These are phyloP conservation scores for Emmonsia crescens DNA, from an alignment of 2,329 filamentous ascomycete species.

Conservation along the genomic window DNA sequence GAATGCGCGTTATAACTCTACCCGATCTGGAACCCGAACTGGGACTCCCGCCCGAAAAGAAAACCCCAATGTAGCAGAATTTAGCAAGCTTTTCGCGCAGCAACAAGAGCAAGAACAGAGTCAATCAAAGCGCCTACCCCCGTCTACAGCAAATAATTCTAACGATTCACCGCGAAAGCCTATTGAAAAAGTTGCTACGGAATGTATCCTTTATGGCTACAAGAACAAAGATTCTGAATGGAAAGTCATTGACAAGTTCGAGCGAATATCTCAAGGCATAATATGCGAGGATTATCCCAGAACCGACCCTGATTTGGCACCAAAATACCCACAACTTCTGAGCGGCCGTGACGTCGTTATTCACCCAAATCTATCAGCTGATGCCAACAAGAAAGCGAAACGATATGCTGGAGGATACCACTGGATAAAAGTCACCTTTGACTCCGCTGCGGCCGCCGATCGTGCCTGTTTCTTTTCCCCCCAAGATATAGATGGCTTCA, in stretches of 20 bases:
- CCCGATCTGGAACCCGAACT: constrained; percentile 45
- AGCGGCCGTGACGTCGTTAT: constrained; percentile 62
- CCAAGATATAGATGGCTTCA: constrained; percentile 57
- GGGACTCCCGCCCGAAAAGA: constrained; percentile 49
- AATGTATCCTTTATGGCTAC: constrained; percentile 80
- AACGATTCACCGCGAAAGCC: constrained; percentile 29
- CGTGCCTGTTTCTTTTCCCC: constrained; percentile 59
- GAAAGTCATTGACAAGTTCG: constrained; percentile 80
- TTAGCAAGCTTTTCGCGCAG: constrained; percentile 34
- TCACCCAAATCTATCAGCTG: constrained; percentile 54
- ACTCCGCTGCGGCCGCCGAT: constrained; percentile 60
- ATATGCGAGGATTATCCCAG: constrained; percentile 92
- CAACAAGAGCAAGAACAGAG: constrained; percentile 35
- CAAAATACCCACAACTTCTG: constrained; percentile 61
- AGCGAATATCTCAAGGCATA: constrained; percentile 64
- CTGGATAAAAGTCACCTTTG: constrained; percentile 84
- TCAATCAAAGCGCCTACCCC: constrained; percentile 21
- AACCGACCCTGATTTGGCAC: constrained; percentile 60
- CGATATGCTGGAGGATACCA: constrained; percentile 72
- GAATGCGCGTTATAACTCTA: constrained; percentile 34
- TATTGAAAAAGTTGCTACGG: constrained; percentile 50
- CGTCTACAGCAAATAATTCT: constrained; percentile 26
- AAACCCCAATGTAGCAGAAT: constrained; percentile 42
- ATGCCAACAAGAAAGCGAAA: constrained; percentile 70
- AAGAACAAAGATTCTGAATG: constrained; percentile 57